Evolutionary conservation across 441 rosid species (phyloP).

Genomic region (Raphanus hybrid): DNA sequence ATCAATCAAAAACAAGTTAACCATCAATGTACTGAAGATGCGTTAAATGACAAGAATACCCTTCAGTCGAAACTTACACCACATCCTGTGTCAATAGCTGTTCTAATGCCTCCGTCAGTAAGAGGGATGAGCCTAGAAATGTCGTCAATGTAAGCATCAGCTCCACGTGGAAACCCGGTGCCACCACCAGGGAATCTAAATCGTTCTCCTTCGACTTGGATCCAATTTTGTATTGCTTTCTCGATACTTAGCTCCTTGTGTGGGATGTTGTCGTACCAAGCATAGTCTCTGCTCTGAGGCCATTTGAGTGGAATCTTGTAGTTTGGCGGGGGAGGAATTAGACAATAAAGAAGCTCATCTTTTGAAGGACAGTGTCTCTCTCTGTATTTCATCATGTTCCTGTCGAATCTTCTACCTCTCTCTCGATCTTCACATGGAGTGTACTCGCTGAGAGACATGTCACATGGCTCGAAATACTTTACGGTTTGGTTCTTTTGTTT

Average conservation of each 20-base stretch:
- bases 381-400: constrained; percentile 77
- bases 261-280: constrained; percentile 90
- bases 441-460: constrained; percentile 72
- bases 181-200: constrained; percentile 95
- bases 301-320: constrained; percentile 90
- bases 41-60: not conserved
- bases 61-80: constrained; percentile 59
- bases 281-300: constrained; percentile 91
- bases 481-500: constrained; percentile 39
- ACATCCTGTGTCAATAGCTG: constrained; percentile 88
- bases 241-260: constrained; percentile 89
- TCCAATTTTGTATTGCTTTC: constrained; percentile 95
- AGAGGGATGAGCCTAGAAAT: constrained; percentile 72
- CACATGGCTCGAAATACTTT: constrained; percentile 60
- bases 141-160: constrained; percentile 86
- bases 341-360: constrained; percentile 66
- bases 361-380: constrained; percentile 86
- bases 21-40: constrained; percentile 6
- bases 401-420: constrained; percentile 72
- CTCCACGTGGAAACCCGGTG: constrained; percentile 84
- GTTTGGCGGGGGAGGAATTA: constrained; percentile 86
- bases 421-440: constrained; percentile 79
- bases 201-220: constrained; percentile 77
- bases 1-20: not conserved
- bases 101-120: constrained; percentile 67